Percentiles rank a stretch among this genome's conserved stretches.
Conservation (phyloP, 345 rosid genomes). For the Populus tremula region DNA sequence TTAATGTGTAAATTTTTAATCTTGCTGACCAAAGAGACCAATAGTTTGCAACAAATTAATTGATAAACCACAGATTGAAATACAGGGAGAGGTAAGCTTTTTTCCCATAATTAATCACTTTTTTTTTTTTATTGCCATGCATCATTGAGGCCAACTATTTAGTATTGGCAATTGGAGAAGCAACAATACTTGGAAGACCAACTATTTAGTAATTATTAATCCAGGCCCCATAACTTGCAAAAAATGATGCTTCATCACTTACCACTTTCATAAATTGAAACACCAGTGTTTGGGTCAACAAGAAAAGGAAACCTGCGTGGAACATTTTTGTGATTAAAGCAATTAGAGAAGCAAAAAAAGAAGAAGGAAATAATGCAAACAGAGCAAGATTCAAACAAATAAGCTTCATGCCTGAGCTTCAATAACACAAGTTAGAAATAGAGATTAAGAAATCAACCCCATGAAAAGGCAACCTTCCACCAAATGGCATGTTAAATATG, state of each 20-base stretch:
- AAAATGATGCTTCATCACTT: slow-evolving; percentile 23
- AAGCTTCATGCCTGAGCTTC: neutral
- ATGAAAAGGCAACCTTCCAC: neutral
- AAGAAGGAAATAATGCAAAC: neutral
- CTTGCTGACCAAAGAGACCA: no score
- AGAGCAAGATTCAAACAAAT: neutral
- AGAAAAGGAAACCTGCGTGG: slow-evolving; percentile 76
- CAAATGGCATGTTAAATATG: neutral
- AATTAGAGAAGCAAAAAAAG: neutral
- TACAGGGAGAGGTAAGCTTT: no score
- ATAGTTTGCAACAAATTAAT: no score
- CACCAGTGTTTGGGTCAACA: slow-evolving; percentile 63
- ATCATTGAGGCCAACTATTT: no score
- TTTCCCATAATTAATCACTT: no score
- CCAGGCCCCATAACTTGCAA: no score
- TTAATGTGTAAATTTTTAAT: no score
- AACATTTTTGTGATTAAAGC: neutral
- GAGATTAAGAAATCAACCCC: neutral
- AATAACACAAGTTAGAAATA: neutral
- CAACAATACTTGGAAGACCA: no score
- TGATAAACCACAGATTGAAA: no score
- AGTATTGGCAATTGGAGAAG: no score
- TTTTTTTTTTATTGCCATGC: no score
- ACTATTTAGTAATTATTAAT: no score
- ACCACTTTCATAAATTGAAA: slow-evolving; percentile 81